Conservation (phyloP, 352 stramenopile genomes). For the Phytophthora constricta region DNA sequence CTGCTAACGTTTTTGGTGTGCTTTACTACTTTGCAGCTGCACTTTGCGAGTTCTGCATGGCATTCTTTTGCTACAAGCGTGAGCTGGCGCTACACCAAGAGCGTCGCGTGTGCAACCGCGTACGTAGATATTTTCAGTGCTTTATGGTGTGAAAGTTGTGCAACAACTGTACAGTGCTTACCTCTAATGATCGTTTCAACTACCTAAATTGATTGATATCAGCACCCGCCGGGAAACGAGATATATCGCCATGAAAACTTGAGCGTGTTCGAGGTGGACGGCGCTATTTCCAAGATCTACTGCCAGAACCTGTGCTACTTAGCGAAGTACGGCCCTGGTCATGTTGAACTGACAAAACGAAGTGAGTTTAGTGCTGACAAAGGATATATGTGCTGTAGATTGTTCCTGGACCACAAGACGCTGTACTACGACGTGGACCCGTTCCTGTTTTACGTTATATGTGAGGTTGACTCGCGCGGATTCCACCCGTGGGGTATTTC, state of each 20-base stretch:
- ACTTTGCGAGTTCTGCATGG: constrained; percentile 93
- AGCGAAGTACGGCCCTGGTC: constrained; percentile 85
- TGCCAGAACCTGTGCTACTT: constrained; percentile 99
- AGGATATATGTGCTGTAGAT: constrained; percentile 27
- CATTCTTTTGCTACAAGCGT: constrained; percentile 85
- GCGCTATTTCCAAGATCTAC: constrained; percentile 96
- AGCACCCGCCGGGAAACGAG: constrained; percentile 84
- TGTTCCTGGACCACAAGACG: constrained; percentile 99
- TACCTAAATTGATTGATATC: neutral
- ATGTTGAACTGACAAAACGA: neutral
- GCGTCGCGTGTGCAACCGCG: constrained; percentile 64
- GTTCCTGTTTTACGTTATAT: constrained; percentile 99
- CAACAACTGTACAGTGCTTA: neutral
- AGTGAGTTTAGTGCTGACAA: neutral
- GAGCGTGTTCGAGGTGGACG: constrained; percentile 97
- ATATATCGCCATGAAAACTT: constrained; percentile 96
- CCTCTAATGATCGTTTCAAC: too few species aligned
- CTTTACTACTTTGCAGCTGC: constrained; percentile 57
- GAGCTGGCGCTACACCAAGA: constrained; percentile 75
- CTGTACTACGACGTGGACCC: constrained; percentile 99
- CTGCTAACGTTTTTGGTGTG: constrained; percentile 4
- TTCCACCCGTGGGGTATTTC: constrained; percentile 99
- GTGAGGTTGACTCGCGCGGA: constrained; percentile 91
- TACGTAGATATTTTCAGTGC: constrained; percentile 29
- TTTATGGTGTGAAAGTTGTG: neutral